Base-by-base conservation (phyloP, 2,329 filamentous ascomycete genomes). In the Fusarium acutatum region DNA sequence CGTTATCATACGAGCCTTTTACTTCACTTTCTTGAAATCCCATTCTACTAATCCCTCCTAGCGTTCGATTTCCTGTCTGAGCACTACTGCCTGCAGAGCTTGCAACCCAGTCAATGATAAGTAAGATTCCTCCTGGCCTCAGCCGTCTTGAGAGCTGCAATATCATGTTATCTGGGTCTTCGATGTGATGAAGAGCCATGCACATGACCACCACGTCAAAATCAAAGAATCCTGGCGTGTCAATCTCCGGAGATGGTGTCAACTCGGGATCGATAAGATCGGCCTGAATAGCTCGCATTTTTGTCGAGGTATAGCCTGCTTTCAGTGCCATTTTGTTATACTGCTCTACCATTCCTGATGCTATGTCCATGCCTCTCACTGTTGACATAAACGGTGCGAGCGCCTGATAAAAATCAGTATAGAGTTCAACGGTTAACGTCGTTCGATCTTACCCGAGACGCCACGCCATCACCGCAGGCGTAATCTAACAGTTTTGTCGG, bases 101-200 rank as follows among this genome's bases (percentile, higher is more conserved):
- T 2, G 60, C 50, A 18, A 79, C 72, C 78, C 80, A 81, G 63
- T 83, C 82, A 5, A 83, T 61, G 8, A 83, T 75, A 34, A 83
- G 68, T 15, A 83, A 50, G 1, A 79, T 69, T 9, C 82, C 82
- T 2, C 79, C 81, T 2, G 75, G 72, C 15, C 64, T 64, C 6
- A 83, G 68, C 8, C 80, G 65, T 26, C 77, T 74, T 3, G 78
- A 69, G 5, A 83, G 78, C 12, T 72, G 75, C 1, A 47, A 24
- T 6, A 83, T 60, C 76, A 82, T 80, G 4, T 46, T 56, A 1
- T 72, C 67, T 0, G 76, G 71, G 37, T 83, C 75, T 8, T 78
- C 70, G 14, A 83, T 75, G 44, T 83, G 82, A 44, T 83, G 82
- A 2, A 83, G 79, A 0, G 82, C 80, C 77, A 82, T 77, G 18